phyloP scores from a whole-genome alignment of 1,139 yeast species.

The Taiozyma onychis region DNA sequence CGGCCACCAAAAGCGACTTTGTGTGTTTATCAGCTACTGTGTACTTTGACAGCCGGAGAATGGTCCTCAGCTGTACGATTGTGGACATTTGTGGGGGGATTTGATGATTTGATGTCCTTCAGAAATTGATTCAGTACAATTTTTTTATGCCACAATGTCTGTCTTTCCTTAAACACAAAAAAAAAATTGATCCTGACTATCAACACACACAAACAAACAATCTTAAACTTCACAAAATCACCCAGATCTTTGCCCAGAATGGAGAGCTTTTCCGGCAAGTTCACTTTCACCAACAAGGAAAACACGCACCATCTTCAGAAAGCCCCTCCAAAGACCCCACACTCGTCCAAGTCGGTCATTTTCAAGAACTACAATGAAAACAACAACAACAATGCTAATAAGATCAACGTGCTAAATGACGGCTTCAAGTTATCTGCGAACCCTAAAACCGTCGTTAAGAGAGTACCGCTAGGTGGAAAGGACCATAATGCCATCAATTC shows the following conservation, averaged over 20 bases:
- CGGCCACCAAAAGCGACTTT: slow-evolving; percentile 10
- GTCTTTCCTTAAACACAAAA: not conserved
- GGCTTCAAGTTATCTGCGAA: slow-evolving; percentile 11
- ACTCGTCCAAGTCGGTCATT: slow-evolving; percentile 6
- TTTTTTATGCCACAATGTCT: not conserved
- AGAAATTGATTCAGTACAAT: too few relatives aligned
- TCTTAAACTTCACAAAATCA: not conserved
- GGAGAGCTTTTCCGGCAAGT: slow-evolving; percentile 9
- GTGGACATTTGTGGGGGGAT: not conserved
- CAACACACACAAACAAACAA: not conserved
- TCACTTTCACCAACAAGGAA: slow-evolving; percentile 21
- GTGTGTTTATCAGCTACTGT: slow-evolving; percentile 12
- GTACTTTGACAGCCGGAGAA: slow-evolving; percentile 3
- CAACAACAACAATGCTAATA: slow-evolving; percentile 6
- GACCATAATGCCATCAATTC: slow-evolving; percentile 31
- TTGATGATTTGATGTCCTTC: too few relatives aligned
- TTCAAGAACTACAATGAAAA: slow-evolving; percentile 8
- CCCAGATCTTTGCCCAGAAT: not conserved
- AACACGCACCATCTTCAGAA: slow-evolving; percentile 10
- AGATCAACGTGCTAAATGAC: slow-evolving; percentile 5
- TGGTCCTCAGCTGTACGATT: not conserved
- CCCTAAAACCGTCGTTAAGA: slow-evolving; percentile 8
- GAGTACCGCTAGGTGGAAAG: slow-evolving; percentile 48
- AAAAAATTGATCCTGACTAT: not conserved
- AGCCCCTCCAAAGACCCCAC: slow-evolving; percentile 16